A percentile compares a stretch with the other conserved stretches of the same genome.
Conservation (phyloP, 805 yeast species). For the Candida rishiriensis region DNA sequence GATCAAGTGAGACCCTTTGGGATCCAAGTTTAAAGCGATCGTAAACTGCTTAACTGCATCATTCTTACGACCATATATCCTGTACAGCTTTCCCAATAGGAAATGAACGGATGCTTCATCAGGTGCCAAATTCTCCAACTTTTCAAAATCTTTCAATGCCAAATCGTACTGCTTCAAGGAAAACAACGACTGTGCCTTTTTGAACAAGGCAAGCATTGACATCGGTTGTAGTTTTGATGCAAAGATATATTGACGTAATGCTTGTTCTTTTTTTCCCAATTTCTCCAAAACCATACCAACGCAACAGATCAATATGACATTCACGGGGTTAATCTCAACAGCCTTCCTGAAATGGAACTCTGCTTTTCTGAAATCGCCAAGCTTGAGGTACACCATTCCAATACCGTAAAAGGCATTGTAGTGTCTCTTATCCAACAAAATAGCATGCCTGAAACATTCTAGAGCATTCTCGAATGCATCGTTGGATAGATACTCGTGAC, state of each 20-base stretch:
- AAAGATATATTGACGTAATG: conserved; percentile 73
- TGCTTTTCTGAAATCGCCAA: conserved; percentile 81
- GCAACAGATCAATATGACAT: conserved; percentile 85
- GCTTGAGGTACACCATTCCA: conserved; percentile 86
- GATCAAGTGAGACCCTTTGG: conserved; percentile 83
- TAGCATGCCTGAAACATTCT: conserved; percentile 74
- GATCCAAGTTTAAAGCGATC: conserved; percentile 84
- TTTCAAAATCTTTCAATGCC: conserved; percentile 73
- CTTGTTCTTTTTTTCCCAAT: conserved; percentile 60
- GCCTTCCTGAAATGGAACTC: conserved; percentile 87
- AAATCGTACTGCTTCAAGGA: conserved; percentile 64
- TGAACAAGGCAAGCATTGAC: conserved; percentile 81
- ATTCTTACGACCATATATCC: conserved; percentile 64
- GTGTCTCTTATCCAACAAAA: conserved; percentile 73
- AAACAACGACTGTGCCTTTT: conserved; percentile 78
- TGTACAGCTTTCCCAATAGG: conserved; percentile 81
- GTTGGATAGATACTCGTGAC: conserved; percentile 83
- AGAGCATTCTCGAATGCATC: conserved; percentile 90
- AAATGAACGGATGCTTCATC: conserved; percentile 94
- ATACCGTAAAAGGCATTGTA: conserved; percentile 95
- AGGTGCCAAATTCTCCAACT: conserved; percentile 73
- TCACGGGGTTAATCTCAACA: conserved; percentile 81
- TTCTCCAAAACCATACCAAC: conserved; percentile 91
- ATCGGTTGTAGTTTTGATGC: conserved; percentile 83
- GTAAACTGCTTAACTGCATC: conserved; percentile 85